A percentile compares a stretch with the other conserved stretches of the same genome.
These are phyloP conservation scores for Tilletia setariae DNA, from an alignment of 1,284 basidiomycete genomes.

Conservation along the genomic window DNA sequence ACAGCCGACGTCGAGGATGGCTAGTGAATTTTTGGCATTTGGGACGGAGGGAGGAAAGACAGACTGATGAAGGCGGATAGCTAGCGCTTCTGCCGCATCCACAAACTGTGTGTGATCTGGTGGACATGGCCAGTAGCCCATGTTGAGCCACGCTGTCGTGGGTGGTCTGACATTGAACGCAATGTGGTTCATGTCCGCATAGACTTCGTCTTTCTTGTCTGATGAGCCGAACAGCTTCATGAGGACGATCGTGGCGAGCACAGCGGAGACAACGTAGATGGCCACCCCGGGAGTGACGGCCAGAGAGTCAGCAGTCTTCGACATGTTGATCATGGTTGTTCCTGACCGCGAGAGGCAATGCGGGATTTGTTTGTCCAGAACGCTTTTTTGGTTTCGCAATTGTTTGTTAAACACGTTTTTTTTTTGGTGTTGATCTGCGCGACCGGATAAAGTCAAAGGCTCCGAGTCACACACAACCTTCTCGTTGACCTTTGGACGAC, in stretches of 20 bases:
- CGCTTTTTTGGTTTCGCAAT: neutral
- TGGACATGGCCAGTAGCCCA: slow-evolving; percentile 21
- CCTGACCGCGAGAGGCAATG: neutral
- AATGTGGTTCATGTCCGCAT: slow-evolving; percentile 18
- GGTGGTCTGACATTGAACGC: slow-evolving; percentile 18
- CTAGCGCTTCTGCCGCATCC: neutral
- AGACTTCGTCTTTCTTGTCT: slow-evolving; percentile 15
- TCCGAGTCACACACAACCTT: no score
- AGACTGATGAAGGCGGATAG: neutral
- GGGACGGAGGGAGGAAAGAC: neutral
- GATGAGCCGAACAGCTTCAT: neutral
- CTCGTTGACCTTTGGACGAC: no score
- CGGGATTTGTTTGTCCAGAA: no score
- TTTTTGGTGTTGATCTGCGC: no score
- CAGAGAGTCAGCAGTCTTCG: no score
- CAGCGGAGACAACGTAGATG: neutral
- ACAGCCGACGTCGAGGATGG: slow-evolving; percentile 48
- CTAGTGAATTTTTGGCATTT: no score
- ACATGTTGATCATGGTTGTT: neutral
- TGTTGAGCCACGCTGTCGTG: slow-evolving; percentile 26
- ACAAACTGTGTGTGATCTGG: slow-evolving; percentile 6
- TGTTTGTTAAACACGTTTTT: no score
- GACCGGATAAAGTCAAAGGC: neutral
- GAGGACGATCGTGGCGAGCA: neutral
- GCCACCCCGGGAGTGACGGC: neutral